Evolutionary conservation across 2,329 filamentous ascomycete genomes (phyloP).

Genomic region (Sclerotinia minor): DNA sequence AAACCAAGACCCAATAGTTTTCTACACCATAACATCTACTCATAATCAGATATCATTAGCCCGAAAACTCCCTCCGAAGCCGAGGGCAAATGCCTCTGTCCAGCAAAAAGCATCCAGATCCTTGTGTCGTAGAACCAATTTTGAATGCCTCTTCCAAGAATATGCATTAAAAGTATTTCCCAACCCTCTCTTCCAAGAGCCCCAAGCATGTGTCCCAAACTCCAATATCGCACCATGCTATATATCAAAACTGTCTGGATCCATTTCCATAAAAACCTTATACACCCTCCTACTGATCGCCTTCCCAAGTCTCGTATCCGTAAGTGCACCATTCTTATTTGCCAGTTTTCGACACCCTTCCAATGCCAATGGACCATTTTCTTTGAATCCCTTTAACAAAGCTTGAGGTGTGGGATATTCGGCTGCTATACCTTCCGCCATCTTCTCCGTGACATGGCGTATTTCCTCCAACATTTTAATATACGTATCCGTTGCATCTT

Average conservation of each 20-base stretch:
- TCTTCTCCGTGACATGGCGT: constrained; percentile 66
- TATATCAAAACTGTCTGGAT: constrained; percentile 43
- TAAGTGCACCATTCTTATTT: constrained; percentile 56
- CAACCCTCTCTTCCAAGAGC: not conserved
- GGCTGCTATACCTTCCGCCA: constrained; percentile 67
- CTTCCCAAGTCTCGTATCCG: constrained; percentile 56
- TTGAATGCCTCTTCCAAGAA: not conserved
- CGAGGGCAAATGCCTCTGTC: not conserved
- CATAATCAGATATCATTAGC: not conserved
- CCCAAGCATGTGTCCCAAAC: not conserved
- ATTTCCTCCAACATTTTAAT: constrained; percentile 76
- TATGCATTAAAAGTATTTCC: constrained; percentile 41
- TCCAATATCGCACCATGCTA: constrained; percentile 14
- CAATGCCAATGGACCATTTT: constrained; percentile 60
- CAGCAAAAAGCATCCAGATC: not conserved
- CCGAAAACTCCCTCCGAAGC: not conserved
- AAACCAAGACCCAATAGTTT: not conserved
- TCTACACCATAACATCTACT: too few species aligned
- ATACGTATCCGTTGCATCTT: constrained; percentile 66
- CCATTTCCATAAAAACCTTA: constrained; percentile 59
- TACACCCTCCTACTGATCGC: constrained; percentile 59
- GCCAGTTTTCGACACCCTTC: constrained; percentile 59
- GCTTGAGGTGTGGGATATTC: constrained; percentile 59
- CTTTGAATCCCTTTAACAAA: constrained; percentile 58
- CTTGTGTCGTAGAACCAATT: not conserved